Evolutionary conservation across 164 flowering plant species (phyloP).

Genomic region (Vitis labrusca): DNA sequence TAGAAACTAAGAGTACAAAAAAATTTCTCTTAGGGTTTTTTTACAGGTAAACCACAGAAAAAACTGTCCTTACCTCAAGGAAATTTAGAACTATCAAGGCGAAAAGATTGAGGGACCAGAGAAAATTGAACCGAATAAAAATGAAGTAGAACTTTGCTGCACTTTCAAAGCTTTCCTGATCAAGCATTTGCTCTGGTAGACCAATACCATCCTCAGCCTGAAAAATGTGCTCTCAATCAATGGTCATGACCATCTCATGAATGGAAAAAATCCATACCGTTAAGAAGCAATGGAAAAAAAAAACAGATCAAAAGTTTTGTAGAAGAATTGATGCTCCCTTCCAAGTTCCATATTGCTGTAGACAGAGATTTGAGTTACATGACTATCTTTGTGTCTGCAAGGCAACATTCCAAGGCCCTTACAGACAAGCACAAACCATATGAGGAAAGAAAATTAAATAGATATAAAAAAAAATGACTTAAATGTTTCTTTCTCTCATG

Average conservation of each 20-base stretch:
- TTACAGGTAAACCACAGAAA: background rate
- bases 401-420: no score
- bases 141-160: conserved; percentile 72
- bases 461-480: no score
- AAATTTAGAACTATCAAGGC: conserved; percentile 75
- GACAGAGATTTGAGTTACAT: no score
- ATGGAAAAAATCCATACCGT: background rate
- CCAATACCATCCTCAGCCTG: conserved; percentile 99
- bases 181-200: conserved; percentile 81
- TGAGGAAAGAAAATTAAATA: no score
- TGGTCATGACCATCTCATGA: background rate
- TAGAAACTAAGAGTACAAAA: no score
- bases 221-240: conserved; percentile 17
- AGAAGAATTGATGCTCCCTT: no score
- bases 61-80: conserved; percentile 62
- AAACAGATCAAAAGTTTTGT: no score
- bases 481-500: no score
- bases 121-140: conserved; percentile 54
- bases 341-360: no score
- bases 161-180: conserved; percentile 54
- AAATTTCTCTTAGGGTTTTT: no score
- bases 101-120: conserved; percentile 81
- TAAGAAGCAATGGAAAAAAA: background rate
- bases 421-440: no score
- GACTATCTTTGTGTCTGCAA: no score